A percentile compares a stretch with the other conserved stretches of the same genome.
Conservation (phyloP, 2,329 filamentous ascomycete species). For the Cadophora sp. region DNA sequence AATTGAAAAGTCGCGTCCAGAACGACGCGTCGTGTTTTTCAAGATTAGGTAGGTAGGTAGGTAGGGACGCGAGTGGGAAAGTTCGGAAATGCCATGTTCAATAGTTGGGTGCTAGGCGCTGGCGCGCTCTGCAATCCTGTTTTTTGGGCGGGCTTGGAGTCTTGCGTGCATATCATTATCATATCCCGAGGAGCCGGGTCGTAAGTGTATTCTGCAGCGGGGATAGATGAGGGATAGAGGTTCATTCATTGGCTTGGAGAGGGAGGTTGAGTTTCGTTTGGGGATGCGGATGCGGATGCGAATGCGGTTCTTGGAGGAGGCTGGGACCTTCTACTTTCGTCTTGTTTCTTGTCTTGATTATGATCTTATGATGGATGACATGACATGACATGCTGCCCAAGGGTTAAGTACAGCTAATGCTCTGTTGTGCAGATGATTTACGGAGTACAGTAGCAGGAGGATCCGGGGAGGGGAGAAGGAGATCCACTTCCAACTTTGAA, state of each 20-base stretch:
- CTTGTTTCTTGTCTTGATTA: neutral
- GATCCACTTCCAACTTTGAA: constrained; percentile 9
- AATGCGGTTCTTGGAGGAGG: neutral
- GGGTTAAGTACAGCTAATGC: neutral
- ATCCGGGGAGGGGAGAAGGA: neutral
- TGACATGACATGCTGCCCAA: too few species aligned
- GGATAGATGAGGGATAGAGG: neutral
- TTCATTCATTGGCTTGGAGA: neutral
- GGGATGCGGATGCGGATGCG: too few species aligned
- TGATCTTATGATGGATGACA: too few species aligned
- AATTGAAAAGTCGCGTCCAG: neutral
- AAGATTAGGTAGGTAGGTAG: neutral
- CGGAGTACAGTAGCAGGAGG: neutral
- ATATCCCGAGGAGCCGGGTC: neutral
- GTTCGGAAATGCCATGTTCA: neutral
- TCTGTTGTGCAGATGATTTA: too few species aligned
- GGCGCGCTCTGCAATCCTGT: too few species aligned
- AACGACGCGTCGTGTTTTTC: constrained; percentile 6
- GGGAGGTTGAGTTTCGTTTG: neutral
- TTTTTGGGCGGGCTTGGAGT: neutral
- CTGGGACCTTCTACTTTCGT: neutral
- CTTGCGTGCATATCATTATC: neutral
- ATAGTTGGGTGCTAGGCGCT: constrained; percentile 5
- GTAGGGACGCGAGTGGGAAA: neutral
- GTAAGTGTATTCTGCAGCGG: neutral